Conservation (phyloP, 192 early-diverging fungal genomes). For the Coemansia pectinata region DNA sequence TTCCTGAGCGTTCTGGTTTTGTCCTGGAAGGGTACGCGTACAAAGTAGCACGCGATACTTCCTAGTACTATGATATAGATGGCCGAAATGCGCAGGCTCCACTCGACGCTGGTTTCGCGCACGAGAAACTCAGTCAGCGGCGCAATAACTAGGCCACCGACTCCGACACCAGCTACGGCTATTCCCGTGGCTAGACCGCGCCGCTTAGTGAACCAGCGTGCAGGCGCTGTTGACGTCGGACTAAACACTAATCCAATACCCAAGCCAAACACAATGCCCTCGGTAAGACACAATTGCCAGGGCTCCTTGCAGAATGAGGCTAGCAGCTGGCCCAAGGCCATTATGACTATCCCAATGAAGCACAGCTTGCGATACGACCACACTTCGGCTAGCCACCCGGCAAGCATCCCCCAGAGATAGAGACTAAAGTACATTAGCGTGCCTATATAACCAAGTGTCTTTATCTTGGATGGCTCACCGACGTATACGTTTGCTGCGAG, state of each 20-base stretch:
- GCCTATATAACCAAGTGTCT: constrained; percentile 41
- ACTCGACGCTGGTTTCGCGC: constrained; percentile 40
- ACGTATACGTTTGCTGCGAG: constrained; percentile 31
- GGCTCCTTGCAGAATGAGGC: constrained; percentile 63
- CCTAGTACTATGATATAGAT: constrained; percentile 55
- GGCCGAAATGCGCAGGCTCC: constrained; percentile 55
- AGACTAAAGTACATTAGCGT: constrained; percentile 48
- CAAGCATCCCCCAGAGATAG: constrained; percentile 45
- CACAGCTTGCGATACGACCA: constrained; percentile 46
- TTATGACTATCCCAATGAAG: constrained; percentile 29
- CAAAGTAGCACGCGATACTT: constrained; percentile 28
- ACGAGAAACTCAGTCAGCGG: constrained; percentile 56
- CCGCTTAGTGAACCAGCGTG: constrained; percentile 63
- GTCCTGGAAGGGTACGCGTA: constrained; percentile 34
- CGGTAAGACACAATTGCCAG: constrained; percentile 68
- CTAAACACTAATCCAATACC: constrained; percentile 61
- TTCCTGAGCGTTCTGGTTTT: constrained; percentile 19
- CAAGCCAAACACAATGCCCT: constrained; percentile 66
- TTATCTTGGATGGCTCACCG: constrained; percentile 15
- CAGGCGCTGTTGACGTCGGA: constrained; percentile 60
- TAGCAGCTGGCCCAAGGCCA: constrained; percentile 60
- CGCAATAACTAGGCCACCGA: constrained; percentile 63
- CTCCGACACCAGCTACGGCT: constrained; percentile 66
- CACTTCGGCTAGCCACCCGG: constrained; percentile 49
- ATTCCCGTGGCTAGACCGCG: constrained; percentile 66